These are phyloP conservation scores for Lunularia cruciata DNA, from an alignment of 225 moss, liverwort and hornwort species.

Conservation along the genomic window DNA sequence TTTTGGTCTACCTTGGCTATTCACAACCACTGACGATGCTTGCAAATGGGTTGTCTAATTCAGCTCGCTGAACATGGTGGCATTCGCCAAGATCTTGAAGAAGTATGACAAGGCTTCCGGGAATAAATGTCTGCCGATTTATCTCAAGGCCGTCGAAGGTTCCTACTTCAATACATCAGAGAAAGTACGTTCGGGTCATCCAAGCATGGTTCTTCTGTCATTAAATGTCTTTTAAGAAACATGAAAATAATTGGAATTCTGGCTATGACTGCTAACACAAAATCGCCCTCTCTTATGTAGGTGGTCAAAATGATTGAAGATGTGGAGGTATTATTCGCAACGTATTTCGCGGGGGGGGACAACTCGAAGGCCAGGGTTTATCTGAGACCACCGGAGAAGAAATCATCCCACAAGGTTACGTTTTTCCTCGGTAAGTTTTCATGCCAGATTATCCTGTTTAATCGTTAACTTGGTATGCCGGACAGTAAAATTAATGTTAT, in stretches of 20 bases:
- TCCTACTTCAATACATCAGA: conserved; percentile 1
- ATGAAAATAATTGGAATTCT: no score
- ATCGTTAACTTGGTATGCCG: no score
- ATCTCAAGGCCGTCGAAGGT: conserved; percentile 26
- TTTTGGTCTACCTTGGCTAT: no score
- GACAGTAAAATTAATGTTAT: no score
- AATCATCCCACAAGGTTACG: conserved; percentile 1
- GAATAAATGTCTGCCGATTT: conserved; percentile 12
- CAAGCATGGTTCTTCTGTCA: conserved; percentile 11
- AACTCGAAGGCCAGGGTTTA: not conserved
- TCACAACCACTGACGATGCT: no score
- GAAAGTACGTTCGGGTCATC: not conserved
- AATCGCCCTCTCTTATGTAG: not conserved
- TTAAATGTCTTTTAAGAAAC: conserved; percentile 38
- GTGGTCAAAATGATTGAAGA: not conserved
- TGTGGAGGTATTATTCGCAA: conserved; percentile 36
- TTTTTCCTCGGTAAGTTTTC: conserved; percentile 15
- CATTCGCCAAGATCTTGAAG: conserved; percentile 82
- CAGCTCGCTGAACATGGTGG: conserved; percentile 79
- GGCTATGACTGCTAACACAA: no score
- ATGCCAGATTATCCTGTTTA: no score
- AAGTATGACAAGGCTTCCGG: conserved; percentile 67
- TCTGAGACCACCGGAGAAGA: not conserved
- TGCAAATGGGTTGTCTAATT: no score
- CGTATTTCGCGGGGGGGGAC: conserved; percentile 21